Evolutionary conservation across 257 asterid genomes (phyloP).

Genomic region (Plantago major): DNA sequence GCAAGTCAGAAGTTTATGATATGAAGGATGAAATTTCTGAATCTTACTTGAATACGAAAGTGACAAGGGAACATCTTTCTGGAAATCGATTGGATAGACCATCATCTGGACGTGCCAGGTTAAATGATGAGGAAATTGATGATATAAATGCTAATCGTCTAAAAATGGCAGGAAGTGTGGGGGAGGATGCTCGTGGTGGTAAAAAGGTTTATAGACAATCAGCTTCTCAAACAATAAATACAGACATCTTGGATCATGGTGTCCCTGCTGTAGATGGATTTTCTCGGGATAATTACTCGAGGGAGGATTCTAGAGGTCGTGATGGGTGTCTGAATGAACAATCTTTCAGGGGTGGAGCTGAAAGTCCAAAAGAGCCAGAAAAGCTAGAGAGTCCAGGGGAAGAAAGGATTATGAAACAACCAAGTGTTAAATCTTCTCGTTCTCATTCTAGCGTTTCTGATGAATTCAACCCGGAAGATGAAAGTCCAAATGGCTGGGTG

Average conservation of each 20-base stretch:
- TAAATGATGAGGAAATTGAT: slow-evolving; percentile 26
- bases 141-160: slow-evolving; percentile 22
- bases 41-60: slow-evolving; percentile 22
- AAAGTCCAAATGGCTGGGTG: slow-evolving; percentile 26
- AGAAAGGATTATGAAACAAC: slow-evolving; percentile 32
- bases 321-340: slow-evolving; percentile 22
- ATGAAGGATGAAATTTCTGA: slow-evolving; percentile 33
- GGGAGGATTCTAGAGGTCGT: slow-evolving; percentile 23
- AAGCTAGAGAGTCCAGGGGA: slow-evolving; percentile 32
- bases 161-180: slow-evolving; percentile 24
- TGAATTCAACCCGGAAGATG: slow-evolving; percentile 33
- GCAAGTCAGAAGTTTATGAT: slow-evolving; percentile 23
- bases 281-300: slow-evolving; percentile 27
- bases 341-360: slow-evolving; percentile 30
- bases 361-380: slow-evolving; percentile 6
- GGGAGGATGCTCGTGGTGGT: slow-evolving; percentile 27
- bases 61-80: slow-evolving; percentile 24
- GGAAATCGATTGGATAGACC: slow-evolving; percentile 30
- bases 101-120: slow-evolving; percentile 28
- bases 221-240: slow-evolving; percentile 31
- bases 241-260: slow-evolving; percentile 25
- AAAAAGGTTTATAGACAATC: slow-evolving; percentile 28
- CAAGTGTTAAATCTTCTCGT: slow-evolving; percentile 35
- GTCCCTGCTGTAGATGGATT: slow-evolving; percentile 29
- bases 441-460: slow-evolving; percentile 41